Conservation (phyloP, 2,329 filamentous ascomycete species). For the Dothidotthia symphoricarpi region DNA sequence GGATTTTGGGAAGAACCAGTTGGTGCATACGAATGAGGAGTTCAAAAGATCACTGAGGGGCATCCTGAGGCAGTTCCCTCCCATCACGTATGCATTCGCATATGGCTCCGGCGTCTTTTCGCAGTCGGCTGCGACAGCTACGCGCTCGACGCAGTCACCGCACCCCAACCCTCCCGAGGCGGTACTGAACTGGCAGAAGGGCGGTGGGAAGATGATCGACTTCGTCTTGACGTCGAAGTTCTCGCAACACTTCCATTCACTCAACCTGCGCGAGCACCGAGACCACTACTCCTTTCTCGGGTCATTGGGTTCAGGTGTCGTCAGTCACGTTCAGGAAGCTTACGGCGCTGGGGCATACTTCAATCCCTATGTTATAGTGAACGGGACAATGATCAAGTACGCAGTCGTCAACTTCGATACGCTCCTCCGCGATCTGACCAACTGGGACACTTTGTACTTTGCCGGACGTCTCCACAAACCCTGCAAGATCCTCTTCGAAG, state of each 20-base stretch:
- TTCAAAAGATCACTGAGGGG: constrained; percentile 88
- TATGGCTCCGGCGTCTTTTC: constrained; percentile 97
- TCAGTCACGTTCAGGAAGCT: constrained; percentile 80
- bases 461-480: constrained; percentile 95
- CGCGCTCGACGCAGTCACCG: constrained; percentile 59
- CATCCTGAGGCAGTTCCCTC: constrained; percentile 90
- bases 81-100: constrained; percentile 93
- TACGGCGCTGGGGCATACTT: constrained; percentile 96
- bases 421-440: constrained; percentile 77
- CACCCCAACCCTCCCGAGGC: constrained; percentile 81
- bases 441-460: constrained; percentile 95
- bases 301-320: constrained; percentile 77
- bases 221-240: constrained; percentile 96
- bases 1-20: constrained; percentile 91
- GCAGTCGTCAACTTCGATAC: constrained; percentile 94
- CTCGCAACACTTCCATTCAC: constrained; percentile 92
- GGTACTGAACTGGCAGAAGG: constrained; percentile 80
- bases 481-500: constrained; percentile 94
- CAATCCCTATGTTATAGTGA: constrained; percentile 91
- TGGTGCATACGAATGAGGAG: constrained; percentile 89
- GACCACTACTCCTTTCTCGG: constrained; percentile 89
- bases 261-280: constrained; percentile 85
- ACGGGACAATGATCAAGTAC: constrained; percentile 96
- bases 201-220: constrained; percentile 93
- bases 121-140: constrained; percentile 57